Percentiles rank a stretch among this genome's conserved stretches.
These are phyloP conservation scores for Naegleria lovaniensis DNA, from an alignment of 208 protist species.

Conservation along the genomic window DNA sequence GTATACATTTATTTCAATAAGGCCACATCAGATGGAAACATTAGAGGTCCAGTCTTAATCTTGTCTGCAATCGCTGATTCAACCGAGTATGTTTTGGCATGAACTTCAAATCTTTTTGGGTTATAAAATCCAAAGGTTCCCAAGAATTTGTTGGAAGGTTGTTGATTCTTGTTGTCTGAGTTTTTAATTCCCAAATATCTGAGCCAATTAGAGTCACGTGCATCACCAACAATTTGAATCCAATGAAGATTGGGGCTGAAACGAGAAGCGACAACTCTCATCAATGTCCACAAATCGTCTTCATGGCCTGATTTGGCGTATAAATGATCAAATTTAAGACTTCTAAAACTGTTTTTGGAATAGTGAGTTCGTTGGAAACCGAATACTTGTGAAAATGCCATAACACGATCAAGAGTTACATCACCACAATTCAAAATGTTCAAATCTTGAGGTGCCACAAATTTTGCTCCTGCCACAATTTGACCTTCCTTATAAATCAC, in stretches of 20 bases:
- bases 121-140: too few species aligned
- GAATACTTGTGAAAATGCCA: neutral
- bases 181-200: neutral
- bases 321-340: neutral
- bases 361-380: neutral
- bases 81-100: too few species aligned
- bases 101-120: too few species aligned
- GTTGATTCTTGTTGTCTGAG: too few species aligned
- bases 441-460: neutral
- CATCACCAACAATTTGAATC: neutral
- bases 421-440: neutral
- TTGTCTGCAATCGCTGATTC: too few species aligned
- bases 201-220: neutral
- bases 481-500: neutral
- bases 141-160: too few species aligned
- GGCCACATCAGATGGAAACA: too few species aligned
- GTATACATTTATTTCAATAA: too few species aligned
- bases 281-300: neutral
- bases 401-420: neutral
- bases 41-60: too few species aligned
- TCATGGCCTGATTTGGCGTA: neutral
- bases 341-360: neutral
- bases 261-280: neutral
- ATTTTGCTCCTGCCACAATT: neutral
- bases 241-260: neutral